phyloP scores from a whole-genome alignment of 306 rosid genomes.

The Glycine soja region DNA sequence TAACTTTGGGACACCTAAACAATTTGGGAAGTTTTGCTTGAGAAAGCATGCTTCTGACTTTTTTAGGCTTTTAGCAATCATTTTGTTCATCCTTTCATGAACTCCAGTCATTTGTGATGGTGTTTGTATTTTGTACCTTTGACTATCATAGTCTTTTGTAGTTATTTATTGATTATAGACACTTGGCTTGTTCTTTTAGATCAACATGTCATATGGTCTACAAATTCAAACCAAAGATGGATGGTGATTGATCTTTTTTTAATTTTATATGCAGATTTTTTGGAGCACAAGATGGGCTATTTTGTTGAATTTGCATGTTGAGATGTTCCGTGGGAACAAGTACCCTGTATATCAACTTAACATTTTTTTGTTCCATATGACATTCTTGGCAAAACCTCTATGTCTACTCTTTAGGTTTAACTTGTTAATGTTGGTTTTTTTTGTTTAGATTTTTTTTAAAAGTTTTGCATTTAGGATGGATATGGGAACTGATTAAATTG shows the following conservation, averaged over 20 bases:
- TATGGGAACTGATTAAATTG: conserved; percentile 27
- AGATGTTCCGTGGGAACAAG: conserved; percentile 99
- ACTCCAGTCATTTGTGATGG: no score
- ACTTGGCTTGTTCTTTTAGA: no score
- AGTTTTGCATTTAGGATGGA: conserved; percentile 17
- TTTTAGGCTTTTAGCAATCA: no score
- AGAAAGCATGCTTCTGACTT: no score
- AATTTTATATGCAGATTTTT: conserved; percentile 75
- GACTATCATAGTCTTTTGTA: no score
- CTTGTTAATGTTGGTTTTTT: conserved; percentile 13
- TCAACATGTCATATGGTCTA: no score
- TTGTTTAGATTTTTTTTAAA: not conserved
- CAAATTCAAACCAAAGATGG: conserved; percentile 12
- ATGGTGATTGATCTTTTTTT: conserved; percentile 33
- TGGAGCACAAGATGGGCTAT: conserved; percentile 99
- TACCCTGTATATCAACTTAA: conserved; percentile 65
- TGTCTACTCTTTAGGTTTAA: conserved; percentile 14
- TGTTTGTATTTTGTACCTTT: no score
- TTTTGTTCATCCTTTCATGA: no score
- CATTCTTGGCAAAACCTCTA: conserved; percentile 30
- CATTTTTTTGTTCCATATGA: conserved; percentile 28
- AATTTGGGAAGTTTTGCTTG: no score
- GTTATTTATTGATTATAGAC: no score
- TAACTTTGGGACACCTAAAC: no score
- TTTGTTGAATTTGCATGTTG: conserved; percentile 94